Evolutionary conservation across 2,329 filamentous ascomycete species (phyloP).

Genomic region (Falciphora oryzae): DNA sequence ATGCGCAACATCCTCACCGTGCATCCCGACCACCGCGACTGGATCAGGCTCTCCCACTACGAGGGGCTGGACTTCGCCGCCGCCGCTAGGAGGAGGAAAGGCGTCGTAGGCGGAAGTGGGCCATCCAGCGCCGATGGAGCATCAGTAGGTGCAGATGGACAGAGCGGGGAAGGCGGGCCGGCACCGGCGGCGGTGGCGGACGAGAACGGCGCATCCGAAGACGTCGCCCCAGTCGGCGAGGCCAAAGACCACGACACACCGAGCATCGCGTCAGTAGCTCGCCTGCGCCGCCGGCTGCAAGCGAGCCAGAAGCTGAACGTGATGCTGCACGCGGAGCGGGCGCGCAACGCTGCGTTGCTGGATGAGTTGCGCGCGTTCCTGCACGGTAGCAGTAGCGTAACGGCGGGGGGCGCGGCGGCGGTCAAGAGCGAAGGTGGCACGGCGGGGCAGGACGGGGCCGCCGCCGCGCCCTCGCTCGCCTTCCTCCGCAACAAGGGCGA

Average conservation of each 20-base stretch:
- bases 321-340: slow-evolving; percentile 62
- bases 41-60: slow-evolving; percentile 82
- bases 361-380: slow-evolving; percentile 47
- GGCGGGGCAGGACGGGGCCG: slow-evolving; percentile 12
- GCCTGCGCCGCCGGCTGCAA: slow-evolving; percentile 67
- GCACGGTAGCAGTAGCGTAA: slow-evolving; percentile 14
- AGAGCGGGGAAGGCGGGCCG: slow-evolving; percentile 14
- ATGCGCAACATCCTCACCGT: slow-evolving; percentile 79
- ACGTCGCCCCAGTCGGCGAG: not conserved
- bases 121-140: not conserved
- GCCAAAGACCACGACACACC: slow-evolving; percentile 30
- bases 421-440: slow-evolving; percentile 20
- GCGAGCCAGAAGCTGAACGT: slow-evolving; percentile 73
- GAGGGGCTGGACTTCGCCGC: slow-evolving; percentile 52
- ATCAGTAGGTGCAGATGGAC: not conserved
- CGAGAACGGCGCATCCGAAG: not conserved
- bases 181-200: not conserved
- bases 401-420: slow-evolving; percentile 7
- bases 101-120: too few species aligned
- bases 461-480: slow-evolving; percentile 34
- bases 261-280: slow-evolving; percentile 62
- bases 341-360: slow-evolving; percentile 67
- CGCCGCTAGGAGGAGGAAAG: slow-evolving; percentile 2
- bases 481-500: slow-evolving; percentile 52
- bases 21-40: slow-evolving; percentile 62